Evolutionary conservation across 2,329 filamentous ascomycete genomes (phyloP), one percentile per base, ranked within the genome.

Genomic region (Corynespora cassiicola): DNA sequence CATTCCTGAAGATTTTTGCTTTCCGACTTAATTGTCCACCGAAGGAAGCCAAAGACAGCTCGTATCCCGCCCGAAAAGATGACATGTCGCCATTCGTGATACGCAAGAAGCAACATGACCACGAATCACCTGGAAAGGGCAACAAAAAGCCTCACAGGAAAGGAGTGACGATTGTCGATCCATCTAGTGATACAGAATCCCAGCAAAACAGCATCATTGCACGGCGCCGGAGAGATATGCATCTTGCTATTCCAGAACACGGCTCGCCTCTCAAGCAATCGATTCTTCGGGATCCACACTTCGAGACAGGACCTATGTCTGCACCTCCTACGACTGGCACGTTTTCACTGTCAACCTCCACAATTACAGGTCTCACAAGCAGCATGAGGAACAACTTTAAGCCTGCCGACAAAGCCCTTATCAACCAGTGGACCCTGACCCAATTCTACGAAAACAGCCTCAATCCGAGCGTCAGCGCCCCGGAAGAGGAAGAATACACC

Each of bases 41-140:
- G 47, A 87, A 87, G 45, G 91, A 92, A 62, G 86, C 92, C 24
- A 86, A 88, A 6, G 79, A 91, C 42, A 86, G 86, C 41, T 81
- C 84, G 2, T 85, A 84, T 4, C 81, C 86, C 54, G 81, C 88
- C 44, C 85, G 85, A 9, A 83, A 82, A 40, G 91, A 90, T 57
- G 88, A 96, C 61, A 78, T 92, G 26, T 96, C 89, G 43, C 92
- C 92, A 1, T 99, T 97, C 66, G 83, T 86, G 22, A 85, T 91
- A 25, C 87, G 90, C 23, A 72, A 66, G 37, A 67, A 66, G 36
- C 63, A 65, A 20, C 57, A 75, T 22, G 79, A 86, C 19, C 75
- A 79, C 23, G 79, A 85, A 12, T 73, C 69, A 14, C 77, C 75
- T 32, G 84, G 78, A 53, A 88, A 77, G 24, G 76, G 75, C 34